A percentile compares a stretch with the other conserved stretches of the same genome.
Conservation (phyloP, 129 eudicot genomes). For the Pseudognaphalium luteoalbum region DNA sequence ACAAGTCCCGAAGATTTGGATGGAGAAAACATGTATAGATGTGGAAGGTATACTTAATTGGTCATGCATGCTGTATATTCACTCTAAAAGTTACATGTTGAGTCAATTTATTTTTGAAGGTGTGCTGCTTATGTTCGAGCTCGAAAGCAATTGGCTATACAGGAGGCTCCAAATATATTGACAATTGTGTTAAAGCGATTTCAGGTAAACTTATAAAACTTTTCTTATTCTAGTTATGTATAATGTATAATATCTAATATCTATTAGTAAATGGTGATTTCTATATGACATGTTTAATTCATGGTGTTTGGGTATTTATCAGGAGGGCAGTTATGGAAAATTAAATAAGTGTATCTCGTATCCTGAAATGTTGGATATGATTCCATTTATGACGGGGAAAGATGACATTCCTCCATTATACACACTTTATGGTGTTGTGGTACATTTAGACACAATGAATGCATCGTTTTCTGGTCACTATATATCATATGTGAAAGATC, state of each 20-base stretch:
- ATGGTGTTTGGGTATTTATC: slow-evolving; percentile 16
- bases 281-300: neutral
- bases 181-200: slow-evolving; percentile 93
- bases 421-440: slow-evolving; percentile 90
- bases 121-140: slow-evolving; percentile 87
- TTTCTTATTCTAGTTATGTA: neutral
- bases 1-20: slow-evolving; percentile 89
- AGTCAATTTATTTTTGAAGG: slow-evolving; percentile 42
- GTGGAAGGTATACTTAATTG: slow-evolving; percentile 68
- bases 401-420: slow-evolving; percentile 86
- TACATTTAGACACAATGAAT: slow-evolving; percentile 81
- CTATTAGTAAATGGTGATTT: neutral
- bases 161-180: slow-evolving; percentile 88
- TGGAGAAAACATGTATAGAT: slow-evolving; percentile 94
- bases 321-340: slow-evolving; percentile 95
- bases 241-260: too few species aligned
- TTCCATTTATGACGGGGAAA: slow-evolving; percentile 89
- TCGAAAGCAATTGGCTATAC: slow-evolving; percentile 76
- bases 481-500: slow-evolving; percentile 81
- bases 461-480: slow-evolving; percentile 98
- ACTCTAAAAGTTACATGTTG: slow-evolving; percentile 2
- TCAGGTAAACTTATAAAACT: slow-evolving; percentile 53
- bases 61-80: slow-evolving; percentile 11
- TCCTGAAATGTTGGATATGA: slow-evolving; percentile 88
- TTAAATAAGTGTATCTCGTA: slow-evolving; percentile 74